A percentile compares a stretch with the other conserved stretches of the same genome.
Evolutionary conservation across 805 yeast species (phyloP).

Genomic region (Brettanomyces nanus): DNA sequence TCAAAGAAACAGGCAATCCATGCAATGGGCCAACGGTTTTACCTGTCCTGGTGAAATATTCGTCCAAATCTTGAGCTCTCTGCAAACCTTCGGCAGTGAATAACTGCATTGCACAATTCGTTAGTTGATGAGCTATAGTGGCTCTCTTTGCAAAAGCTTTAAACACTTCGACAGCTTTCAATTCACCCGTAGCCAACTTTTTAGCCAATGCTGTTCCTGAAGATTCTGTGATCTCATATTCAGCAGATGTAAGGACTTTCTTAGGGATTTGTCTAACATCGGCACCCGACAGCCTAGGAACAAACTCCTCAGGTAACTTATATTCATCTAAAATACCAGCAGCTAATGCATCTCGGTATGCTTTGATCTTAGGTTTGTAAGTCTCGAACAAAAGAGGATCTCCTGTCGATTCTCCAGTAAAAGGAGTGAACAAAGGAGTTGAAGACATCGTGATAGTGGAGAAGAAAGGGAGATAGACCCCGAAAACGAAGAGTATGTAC

Average conservation of each 20-base stretch:
- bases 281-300: constrained; percentile 13
- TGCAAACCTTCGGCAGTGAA: constrained; percentile 37
- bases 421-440: not conserved
- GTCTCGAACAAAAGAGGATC: constrained; percentile 13
- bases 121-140: constrained; percentile 37
- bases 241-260: constrained; percentile 26
- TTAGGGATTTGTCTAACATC: constrained; percentile 21
- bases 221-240: constrained; percentile 34
- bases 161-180: constrained; percentile 33
- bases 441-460: not conserved
- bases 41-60: constrained; percentile 35
- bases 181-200: constrained; percentile 29
- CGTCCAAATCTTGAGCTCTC: constrained; percentile 44
- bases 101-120: constrained; percentile 38
- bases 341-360: constrained; percentile 20
- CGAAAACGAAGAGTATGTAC: too few species aligned
- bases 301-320: constrained; percentile 13
- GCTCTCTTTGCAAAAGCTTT: constrained; percentile 41
- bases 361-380: constrained; percentile 27
- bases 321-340: constrained; percentile 21
- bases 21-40: constrained; percentile 48
- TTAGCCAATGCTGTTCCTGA: constrained; percentile 25
- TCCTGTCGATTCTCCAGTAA: constrained; percentile 11
- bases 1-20: constrained; percentile 54
- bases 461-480: not conserved